phyloP scores from a whole-genome alignment of 2,329 filamentous ascomycete genomes.

The Apiospora saccharicola region DNA sequence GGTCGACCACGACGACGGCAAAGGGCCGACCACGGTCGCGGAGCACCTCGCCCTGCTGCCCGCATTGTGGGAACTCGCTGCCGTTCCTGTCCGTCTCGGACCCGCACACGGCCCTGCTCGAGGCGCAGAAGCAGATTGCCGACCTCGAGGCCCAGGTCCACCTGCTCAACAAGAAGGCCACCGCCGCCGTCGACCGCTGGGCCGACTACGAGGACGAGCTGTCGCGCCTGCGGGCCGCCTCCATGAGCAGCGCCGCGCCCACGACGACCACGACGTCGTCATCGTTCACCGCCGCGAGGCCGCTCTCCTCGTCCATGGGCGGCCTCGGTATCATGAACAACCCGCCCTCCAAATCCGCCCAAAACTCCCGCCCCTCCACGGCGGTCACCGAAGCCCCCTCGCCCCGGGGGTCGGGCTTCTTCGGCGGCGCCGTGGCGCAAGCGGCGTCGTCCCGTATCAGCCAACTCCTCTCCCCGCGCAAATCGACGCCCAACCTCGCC shows the following conservation, averaged over 20 bases:
- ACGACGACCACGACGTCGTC: constrained; percentile 22
- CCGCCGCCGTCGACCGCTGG: constrained; percentile 68
- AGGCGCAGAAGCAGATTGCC: constrained; percentile 66
- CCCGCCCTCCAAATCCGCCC: constrained; percentile 13
- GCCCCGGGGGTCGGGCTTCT: constrained; percentile 40
- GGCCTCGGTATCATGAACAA: constrained; percentile 7
- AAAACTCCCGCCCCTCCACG: constrained; percentile 26
- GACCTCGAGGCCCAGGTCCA: constrained; percentile 77
- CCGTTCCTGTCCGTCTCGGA: constrained; percentile 40
- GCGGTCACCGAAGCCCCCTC: constrained; percentile 27
- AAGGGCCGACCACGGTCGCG: constrained; percentile 33
- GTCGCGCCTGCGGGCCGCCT: constrained; percentile 59
- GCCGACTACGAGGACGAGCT: constrained; percentile 86
- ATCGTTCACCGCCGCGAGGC: not conserved
- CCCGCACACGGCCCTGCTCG: constrained; percentile 53
- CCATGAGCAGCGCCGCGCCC: constrained; percentile 35
- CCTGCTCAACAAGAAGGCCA: constrained; percentile 74
- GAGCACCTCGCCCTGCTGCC: constrained; percentile 47
- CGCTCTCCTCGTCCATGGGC: not conserved
- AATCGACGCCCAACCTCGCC: constrained; percentile 31
- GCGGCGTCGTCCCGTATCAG: constrained; percentile 42
- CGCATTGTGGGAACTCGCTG: constrained; percentile 57
- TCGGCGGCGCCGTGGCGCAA: constrained; percentile 29
- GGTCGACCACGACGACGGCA: constrained; percentile 4
- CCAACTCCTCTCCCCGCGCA: constrained; percentile 42